Evolutionary conservation across 108 stramenopile genomes (phyloP).

Genomic region (Schizochytrium sp.): DNA sequence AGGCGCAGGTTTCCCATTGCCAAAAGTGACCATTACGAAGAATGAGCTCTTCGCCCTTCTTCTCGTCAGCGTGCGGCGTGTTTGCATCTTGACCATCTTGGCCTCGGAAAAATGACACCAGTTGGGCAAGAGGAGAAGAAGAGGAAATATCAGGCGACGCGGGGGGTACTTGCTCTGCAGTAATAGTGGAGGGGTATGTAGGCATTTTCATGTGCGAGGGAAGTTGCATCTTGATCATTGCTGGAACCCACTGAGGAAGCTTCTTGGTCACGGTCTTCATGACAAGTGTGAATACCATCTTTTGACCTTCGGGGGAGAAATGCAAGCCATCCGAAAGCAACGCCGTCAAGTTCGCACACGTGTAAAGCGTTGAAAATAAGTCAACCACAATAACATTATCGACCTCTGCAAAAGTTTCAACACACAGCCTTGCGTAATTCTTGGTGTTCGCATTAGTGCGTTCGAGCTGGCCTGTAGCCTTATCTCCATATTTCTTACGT

Average conservation of each 20-base stretch:
- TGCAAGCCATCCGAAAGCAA: constrained; percentile 17
- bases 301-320: not conserved
- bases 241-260: not conserved
- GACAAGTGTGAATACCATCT: not conserved
- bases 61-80: too few relatives aligned
- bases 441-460: not conserved
- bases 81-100: too few relatives aligned
- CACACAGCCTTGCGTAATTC: not conserved
- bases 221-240: too few relatives aligned
- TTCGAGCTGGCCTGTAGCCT: constrained; percentile 48
- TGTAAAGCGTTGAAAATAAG: not conserved
- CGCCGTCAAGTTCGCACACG: not conserved
- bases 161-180: too few relatives aligned
- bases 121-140: too few relatives aligned
- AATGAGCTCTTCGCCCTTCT: not conserved
- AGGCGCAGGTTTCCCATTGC: not conserved
- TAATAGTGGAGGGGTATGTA: too few relatives aligned
- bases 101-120: too few relatives aligned
- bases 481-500: constrained; percentile 28
- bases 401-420: not conserved
- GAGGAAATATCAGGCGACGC: too few relatives aligned
- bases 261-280: not conserved
- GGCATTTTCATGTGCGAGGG: too few relatives aligned
- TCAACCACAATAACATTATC: not conserved
- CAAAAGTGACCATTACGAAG: not conserved